Evolutionary conservation across 2,329 filamentous ascomycete species (phyloP), one percentile per base, ranked within the genome.

Genomic region (Emergomyces orientalis): DNA sequence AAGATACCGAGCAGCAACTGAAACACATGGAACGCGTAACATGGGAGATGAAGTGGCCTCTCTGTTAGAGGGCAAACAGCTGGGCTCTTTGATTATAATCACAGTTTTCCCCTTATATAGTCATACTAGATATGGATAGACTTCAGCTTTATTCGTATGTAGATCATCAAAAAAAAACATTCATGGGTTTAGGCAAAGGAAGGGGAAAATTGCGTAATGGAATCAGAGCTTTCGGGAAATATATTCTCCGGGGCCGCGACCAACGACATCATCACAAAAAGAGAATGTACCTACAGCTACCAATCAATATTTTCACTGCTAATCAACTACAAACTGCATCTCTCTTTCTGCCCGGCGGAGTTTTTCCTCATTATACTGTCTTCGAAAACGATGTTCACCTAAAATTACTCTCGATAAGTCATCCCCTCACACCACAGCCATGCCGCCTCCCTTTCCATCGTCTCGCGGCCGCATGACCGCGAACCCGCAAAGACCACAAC

Each of bases 401-500:
- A 56, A 22, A 5, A 6, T 13, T 56, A 34, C n/a, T 22, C 9
- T 56, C 17, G 32, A 13, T 34, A 56, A 56, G 11, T 14, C 52
- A 34, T 14, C 19, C 56, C 19, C 22, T 13, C 32, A 2, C 22
- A 14, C 7, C 11, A 43, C 39, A 4, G 68, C 54, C 49, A 79
- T 79, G 77, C 77, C 78, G 41, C 78, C 77, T 39, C 76, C 77
- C 7, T 73, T 78, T 59, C 75, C 76, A 22, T 76, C 75, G 52
- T 69, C 70, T 25, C 74, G 76, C 64, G 74, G 76, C 65, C 89
- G 90, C 71, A 96, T 97, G 90, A 97, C 93, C 66, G 91, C 92
- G 66, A 96, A 97, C 72, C 91, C 90, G 3, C 78, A 88, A 63
- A 87, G 86, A 73, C 89, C 91, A 41, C 68, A 87, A 68, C 89